Conservation (phyloP, 306 rosid genomes). For the Dryas drummondii region DNA sequence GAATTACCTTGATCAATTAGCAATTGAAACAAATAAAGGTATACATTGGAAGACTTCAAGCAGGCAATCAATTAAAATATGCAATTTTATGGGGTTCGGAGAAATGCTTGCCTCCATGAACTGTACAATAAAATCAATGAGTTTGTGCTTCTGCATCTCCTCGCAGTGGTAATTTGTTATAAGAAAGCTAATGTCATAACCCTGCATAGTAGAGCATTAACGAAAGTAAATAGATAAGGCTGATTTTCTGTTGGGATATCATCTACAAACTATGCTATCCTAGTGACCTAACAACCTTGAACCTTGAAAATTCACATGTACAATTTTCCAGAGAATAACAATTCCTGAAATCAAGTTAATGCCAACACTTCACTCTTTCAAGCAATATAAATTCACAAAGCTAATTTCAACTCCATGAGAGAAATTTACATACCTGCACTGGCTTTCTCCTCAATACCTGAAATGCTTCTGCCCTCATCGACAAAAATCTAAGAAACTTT, state of each 20-base stretch:
- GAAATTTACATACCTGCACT: conserved; percentile 61
- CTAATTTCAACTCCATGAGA: not conserved
- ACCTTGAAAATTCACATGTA: not conserved
- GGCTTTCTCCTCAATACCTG: conserved; percentile 95
- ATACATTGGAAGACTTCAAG: not conserved
- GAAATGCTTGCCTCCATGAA: conserved; percentile 90
- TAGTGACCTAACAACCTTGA: not conserved
- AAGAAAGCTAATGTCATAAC: conserved; percentile 97
- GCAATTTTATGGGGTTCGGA: conserved; percentile 24
- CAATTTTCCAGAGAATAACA: not conserved
- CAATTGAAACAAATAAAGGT: not conserved
- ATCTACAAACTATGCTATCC: not conserved
- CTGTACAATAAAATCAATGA: conserved; percentile 93
- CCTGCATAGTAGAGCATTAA: conserved; percentile 54
- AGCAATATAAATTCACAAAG: not conserved
- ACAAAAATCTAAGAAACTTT: conserved; percentile 91
- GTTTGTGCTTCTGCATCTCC: conserved; percentile 95
- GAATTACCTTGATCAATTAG: not conserved
- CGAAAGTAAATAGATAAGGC: not conserved
- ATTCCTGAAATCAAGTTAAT: not conserved
- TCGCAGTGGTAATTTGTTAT: conserved; percentile 93
- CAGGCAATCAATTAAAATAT: conserved; percentile 15
- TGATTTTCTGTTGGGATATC: not conserved
- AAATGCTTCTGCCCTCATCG: conserved; percentile 99
- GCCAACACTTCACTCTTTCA: not conserved